Conservation (phyloP, 495 filamentous ascomycete genomes). For the Tuber borchii region DNA sequence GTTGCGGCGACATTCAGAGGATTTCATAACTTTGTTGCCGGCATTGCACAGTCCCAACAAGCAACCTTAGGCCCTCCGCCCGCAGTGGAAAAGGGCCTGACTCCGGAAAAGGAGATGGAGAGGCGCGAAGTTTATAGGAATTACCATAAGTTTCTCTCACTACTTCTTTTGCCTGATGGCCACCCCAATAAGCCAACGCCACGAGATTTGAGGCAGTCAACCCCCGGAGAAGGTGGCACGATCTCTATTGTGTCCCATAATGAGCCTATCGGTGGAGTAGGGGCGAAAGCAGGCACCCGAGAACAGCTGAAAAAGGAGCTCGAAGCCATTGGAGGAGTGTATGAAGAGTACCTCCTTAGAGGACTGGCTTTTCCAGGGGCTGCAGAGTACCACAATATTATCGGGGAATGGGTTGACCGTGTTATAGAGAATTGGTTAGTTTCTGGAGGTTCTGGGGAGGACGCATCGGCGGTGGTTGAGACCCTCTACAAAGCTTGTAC, state of each 20-base stretch:
- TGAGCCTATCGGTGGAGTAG: slow-evolving; percentile 24
- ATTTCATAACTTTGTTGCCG: slow-evolving; percentile 37
- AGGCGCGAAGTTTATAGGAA: slow-evolving; percentile 38
- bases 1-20: slow-evolving; percentile 39
- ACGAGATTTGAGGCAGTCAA: slow-evolving; percentile 8
- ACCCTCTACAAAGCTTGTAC: slow-evolving; percentile 81
- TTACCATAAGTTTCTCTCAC: slow-evolving; percentile 40
- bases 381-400: slow-evolving; percentile 61
- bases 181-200: slow-evolving; percentile 32
- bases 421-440: slow-evolving; percentile 82
- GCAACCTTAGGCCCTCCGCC: slow-evolving; percentile 9
- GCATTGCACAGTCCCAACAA: slow-evolving; percentile 26
- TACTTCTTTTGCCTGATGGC: slow-evolving; percentile 34
- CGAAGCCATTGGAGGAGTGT: slow-evolving; percentile 29
- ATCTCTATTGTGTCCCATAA: slow-evolving; percentile 26
- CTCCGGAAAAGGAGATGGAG: slow-evolving; percentile 29
- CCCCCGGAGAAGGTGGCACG: slow-evolving; percentile 13
- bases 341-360: slow-evolving; percentile 35
- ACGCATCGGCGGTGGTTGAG: slow-evolving; percentile 46
- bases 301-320: slow-evolving; percentile 37
- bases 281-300: slow-evolving; percentile 30
- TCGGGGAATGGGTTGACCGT: slow-evolving; percentile 74
- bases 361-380: slow-evolving; percentile 72
- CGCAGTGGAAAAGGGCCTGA: slow-evolving; percentile 21
- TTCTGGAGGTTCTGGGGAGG: slow-evolving; percentile 72